Evolutionary conservation across 257 asterid genomes (phyloP).

Genomic region (Solanum medicagineum): DNA sequence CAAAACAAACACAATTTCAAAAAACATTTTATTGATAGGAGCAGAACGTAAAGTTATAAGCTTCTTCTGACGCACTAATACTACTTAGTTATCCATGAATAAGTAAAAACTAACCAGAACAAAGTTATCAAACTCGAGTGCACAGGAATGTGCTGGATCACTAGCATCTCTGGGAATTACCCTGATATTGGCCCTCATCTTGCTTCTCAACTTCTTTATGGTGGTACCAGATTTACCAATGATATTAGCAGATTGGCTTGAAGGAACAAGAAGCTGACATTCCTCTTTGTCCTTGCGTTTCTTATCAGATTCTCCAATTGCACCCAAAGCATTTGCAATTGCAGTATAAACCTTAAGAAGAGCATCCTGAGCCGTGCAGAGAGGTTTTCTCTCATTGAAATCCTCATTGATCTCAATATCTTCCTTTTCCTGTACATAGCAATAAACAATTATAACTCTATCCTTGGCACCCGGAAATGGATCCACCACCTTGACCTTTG

Average conservation of each 20-base stretch:
- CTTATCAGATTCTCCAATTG: conserved; percentile 48
- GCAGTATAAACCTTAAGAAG: conserved; percentile 70
- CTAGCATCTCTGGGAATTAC: conserved; percentile 53
- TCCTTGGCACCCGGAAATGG: conserved; percentile 84
- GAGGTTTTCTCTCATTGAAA: conserved; percentile 39
- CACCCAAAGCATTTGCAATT: conserved; percentile 57
- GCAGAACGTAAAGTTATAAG: neutral
- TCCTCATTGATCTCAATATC: conserved; percentile 65
- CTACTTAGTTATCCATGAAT: neutral
- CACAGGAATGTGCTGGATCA: conserved; percentile 85
- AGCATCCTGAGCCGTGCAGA: conserved; percentile 90
- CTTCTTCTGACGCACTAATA: neutral
- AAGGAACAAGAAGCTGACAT: conserved; percentile 82
- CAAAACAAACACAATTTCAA: neutral
- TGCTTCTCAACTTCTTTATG: conserved; percentile 68
- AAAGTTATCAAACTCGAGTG: conserved; percentile 81
- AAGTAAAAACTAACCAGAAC: conserved; percentile 56
- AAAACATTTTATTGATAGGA: neutral
- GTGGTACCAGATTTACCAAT: conserved; percentile 87
- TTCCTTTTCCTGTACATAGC: conserved; percentile 64
- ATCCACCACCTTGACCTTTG: conserved; percentile 89
- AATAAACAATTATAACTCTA: conserved; percentile 63
- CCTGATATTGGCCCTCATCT: conserved; percentile 52
- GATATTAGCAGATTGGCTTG: conserved; percentile 82
- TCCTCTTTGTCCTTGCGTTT: conserved; percentile 48